A percentile compares a stretch with the other conserved stretches of the same genome.
Evolutionary conservation across 352 stramenopile species (phyloP).

Genomic region (Globisporangium canariense): DNA sequence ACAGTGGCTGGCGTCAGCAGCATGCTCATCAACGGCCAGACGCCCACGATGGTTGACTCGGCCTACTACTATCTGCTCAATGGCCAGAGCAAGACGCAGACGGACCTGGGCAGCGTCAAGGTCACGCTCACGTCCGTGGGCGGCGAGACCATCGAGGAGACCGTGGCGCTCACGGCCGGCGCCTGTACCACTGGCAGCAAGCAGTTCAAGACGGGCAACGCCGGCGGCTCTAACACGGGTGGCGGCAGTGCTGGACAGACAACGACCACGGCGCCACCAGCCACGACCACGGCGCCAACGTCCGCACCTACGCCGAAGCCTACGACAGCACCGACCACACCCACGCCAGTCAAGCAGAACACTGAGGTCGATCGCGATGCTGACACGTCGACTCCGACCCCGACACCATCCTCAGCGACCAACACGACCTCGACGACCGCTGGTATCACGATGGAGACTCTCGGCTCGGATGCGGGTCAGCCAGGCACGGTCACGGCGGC

Average conservation of each 20-base stretch:
- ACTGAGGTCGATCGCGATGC: slow-evolving; percentile 5
- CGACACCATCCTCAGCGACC: not conserved
- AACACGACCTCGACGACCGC: not conserved
- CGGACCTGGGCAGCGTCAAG: slow-evolving; percentile 30
- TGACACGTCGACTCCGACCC: not conserved
- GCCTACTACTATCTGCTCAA: slow-evolving; percentile 70
- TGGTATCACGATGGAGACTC: slow-evolving; percentile 8
- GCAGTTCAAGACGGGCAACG: slow-evolving; percentile 32
- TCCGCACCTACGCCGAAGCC: slow-evolving; percentile 18
- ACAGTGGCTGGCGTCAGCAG: slow-evolving; percentile 24
- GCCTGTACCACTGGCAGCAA: slow-evolving; percentile 32
- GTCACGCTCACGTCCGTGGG: slow-evolving; percentile 43
- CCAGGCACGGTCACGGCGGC: slow-evolving; percentile 11
- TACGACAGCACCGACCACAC: slow-evolving; percentile 1
- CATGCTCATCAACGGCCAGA: slow-evolving; percentile 36
- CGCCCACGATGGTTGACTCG: slow-evolving; percentile 50
- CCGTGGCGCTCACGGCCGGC: slow-evolving; percentile 34
- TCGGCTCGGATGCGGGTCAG: not conserved
- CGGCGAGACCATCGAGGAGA: slow-evolving; percentile 41
- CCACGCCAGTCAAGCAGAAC: not conserved
- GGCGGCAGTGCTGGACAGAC: slow-evolving; percentile 13
- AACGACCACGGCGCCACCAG: slow-evolving; percentile 14
- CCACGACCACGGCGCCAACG: slow-evolving; percentile 13
- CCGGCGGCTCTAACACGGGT: slow-evolving; percentile 5
- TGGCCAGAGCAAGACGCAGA: slow-evolving; percentile 24